Evolutionary conservation across 129 eudicot species (phyloP), one percentile per base, ranked within the genome.

Genomic region (Scalesia atractyloides): DNA sequence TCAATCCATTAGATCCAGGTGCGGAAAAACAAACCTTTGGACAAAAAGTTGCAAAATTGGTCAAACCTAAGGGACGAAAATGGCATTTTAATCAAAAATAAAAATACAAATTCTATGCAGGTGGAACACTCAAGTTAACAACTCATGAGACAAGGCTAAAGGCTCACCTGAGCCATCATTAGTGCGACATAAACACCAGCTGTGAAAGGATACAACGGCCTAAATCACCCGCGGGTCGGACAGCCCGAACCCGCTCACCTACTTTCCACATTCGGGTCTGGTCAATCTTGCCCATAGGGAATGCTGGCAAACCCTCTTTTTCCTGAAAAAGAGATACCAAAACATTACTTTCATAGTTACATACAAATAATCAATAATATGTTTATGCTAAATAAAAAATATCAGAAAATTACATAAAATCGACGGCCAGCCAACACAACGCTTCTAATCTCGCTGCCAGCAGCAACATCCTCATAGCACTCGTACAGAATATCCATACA

Each of bases 351-450:
- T 53, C 15, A 37, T 17, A 65, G 9, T 58, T 48, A 47, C 15
- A 37, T 15, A 65, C 12, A 56, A 15, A 33, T 13, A 9, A 48
- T 33, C 48, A n/a, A n/a, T 52, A 48, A 51, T 13, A 62, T 22
- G 19, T 7, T 13, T 7, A 39, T 17, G 54, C n/a, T 17, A 33
- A 37, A 14, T 2, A 46, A 15, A 69, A 30, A 12, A 4, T 20
- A 41, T 5, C 34, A 3, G 1, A 14, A 56, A 75, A 84, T 69
- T 87, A 94, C 99, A 73, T 88, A 83, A 82, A 94, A 90, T 34
- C 99, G 89, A 17, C 99, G 96, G 2, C 97, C 99, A 17, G 99
- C 99, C 84, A 94, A 84, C 75, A 94, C 99, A 66, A 94, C 99
- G 74, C 99, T 94, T 59, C 94, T 74, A 7, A 94, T 94, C 88